A percentile compares a stretch with the other conserved stretches of the same genome.
Conservation (phyloP, 306 rosid species). For the Citrullus amarus region DNA sequence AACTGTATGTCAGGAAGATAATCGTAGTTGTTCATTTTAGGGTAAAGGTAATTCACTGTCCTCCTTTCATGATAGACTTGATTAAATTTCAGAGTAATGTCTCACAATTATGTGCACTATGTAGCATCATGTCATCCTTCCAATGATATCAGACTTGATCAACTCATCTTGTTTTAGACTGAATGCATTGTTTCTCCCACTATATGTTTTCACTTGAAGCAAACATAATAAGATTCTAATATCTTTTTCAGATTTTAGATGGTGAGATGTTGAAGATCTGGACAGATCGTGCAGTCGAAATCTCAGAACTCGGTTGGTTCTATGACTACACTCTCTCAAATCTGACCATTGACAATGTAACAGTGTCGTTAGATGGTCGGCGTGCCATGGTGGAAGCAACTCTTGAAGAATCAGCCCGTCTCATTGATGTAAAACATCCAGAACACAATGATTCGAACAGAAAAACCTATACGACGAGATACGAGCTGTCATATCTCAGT, state of each 20-base stretch:
- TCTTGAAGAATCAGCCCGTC: slow-evolving; percentile 53
- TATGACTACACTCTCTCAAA: slow-evolving; percentile 56
- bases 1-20: too few relatives aligned
- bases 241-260: slow-evolving; percentile 51
- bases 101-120: neutral
- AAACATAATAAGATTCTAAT: neutral
- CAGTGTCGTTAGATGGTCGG: slow-evolving; percentile 60
- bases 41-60: neutral
- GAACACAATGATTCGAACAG: slow-evolving; percentile 56
- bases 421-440: slow-evolving; percentile 54
- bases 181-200: neutral
- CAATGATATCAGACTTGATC: neutral
- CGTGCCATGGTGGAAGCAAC: slow-evolving; percentile 93
- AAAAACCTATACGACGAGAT: slow-evolving; percentile 78
- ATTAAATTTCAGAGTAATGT: neutral
- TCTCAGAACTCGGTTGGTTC: slow-evolving; percentile 79
- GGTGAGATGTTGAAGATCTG: slow-evolving; percentile 94
- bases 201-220: neutral
- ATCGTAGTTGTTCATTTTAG: neutral
- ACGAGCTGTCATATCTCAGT: slow-evolving; percentile 54
- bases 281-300: slow-evolving; percentile 81
- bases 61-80: neutral
- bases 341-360: slow-evolving; percentile 75
- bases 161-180: neutral
- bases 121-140: neutral